Conservation (phyloP, 371 early-diverging fungal species). For the Lichtheimia ramosa region DNA sequence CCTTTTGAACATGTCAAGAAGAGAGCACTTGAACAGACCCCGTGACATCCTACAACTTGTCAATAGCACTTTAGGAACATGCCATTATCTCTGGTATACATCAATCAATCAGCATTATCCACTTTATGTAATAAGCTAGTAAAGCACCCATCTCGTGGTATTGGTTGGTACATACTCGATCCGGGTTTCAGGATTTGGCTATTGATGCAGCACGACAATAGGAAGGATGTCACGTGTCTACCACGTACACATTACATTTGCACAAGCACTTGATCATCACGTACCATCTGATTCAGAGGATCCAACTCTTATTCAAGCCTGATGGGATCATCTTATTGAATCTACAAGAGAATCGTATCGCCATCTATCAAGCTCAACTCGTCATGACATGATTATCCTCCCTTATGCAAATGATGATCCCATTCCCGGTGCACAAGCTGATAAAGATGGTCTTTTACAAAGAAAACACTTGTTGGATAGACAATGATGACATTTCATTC, state of each 20-base stretch:
- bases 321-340: constrained; percentile 88
- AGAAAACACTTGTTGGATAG: constrained; percentile 28
- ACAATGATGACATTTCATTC: too few relatives aligned
- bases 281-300: constrained; percentile 57
- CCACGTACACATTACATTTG: constrained; percentile 93
- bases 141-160: constrained; percentile 79
- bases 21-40: constrained; percentile 20
- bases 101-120: constrained; percentile 91
- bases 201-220: constrained; percentile 82
- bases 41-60: constrained; percentile 36
- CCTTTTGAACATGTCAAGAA: constrained; percentile 21
- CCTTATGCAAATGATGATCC: constrained; percentile 97
- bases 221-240: constrained; percentile 81
- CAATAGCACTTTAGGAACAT: constrained; percentile 75
- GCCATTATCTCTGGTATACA: constrained; percentile 88
- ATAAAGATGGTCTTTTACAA: constrained; percentile 60
- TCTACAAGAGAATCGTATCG: constrained; percentile 77
- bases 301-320: constrained; percentile 68
- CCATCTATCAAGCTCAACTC: constrained; percentile 81
- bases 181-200: constrained; percentile 62
- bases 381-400: constrained; percentile 88
- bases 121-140: constrained; percentile 79
- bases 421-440: constrained; percentile 73
- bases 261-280: constrained; percentile 70
- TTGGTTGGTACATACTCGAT: constrained; percentile 85